A percentile compares a stretch with the other conserved stretches of the same genome.
Conservation (phyloP, 2,329 filamentous ascomycete genomes). For the Colletotrichum chlorophyti region DNA sequence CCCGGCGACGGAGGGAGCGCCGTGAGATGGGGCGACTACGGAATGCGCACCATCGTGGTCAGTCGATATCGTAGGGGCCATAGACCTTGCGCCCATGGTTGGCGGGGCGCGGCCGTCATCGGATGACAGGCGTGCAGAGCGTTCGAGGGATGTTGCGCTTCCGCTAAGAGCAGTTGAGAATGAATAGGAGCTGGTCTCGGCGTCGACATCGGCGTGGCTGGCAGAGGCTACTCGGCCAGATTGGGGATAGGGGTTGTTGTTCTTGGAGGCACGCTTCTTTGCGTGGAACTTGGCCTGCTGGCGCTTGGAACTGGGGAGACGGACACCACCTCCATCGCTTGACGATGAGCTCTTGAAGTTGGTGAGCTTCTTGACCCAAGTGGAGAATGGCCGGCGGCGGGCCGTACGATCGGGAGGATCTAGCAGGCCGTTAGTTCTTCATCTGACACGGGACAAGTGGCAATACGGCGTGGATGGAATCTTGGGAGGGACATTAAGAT, state of each 20-base stretch:
- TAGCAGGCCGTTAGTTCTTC: conserved; percentile 49
- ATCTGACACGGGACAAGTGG: conserved; percentile 28
- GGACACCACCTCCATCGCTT: conserved; percentile 47
- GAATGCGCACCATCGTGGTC: conserved; percentile 80
- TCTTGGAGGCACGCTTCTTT: conserved; percentile 69
- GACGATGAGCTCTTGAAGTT: conserved; percentile 79
- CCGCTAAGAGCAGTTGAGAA: conserved; percentile 63
- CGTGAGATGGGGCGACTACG: conserved; percentile 77
- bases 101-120: conserved; percentile 63
- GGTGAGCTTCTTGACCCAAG: conserved; percentile 92
- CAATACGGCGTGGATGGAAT: neutral
- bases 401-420: conserved; percentile 68
- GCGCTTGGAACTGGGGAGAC: conserved; percentile 45
- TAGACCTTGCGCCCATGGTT: conserved; percentile 73
- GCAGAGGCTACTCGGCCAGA: conserved; percentile 66
- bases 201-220: conserved; percentile 31
- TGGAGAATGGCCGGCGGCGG: conserved; percentile 85
- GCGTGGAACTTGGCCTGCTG: conserved; percentile 46
- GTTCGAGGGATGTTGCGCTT: conserved; percentile 60
- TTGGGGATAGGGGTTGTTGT: conserved; percentile 92
- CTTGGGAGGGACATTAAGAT: neutral
- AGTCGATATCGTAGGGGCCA: conserved; percentile 82
- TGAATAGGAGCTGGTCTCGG: conserved; percentile 53
- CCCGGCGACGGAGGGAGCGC: conserved; percentile 69
- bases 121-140: conserved; percentile 66